Evolutionary conservation across 345 rosid genomes (phyloP), one percentile per base, ranked within the genome.

Genomic region (Brassica cretica): DNA sequence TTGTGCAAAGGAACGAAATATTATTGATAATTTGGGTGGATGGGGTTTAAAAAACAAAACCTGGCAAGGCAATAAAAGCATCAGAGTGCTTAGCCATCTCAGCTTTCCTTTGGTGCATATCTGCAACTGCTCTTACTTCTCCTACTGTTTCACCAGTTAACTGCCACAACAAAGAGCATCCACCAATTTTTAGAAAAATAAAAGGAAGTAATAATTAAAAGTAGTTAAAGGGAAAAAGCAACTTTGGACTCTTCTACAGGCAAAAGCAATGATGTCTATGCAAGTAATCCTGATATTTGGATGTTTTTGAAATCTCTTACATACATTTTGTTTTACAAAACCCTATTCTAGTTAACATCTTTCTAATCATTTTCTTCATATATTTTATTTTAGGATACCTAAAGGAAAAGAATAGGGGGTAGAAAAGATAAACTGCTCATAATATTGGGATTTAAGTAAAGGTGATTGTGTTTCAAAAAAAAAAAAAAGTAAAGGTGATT

Each of bases 81-180:
- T 95, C 99, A 76, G 99, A 95, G 84, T 91, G 99, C 91, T 91
- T 95, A 75, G 99, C 97, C 98, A 95, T 95, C 91, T 95, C 99
- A 55, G 98, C 98, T 82, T 95, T 95, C 81, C 99, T 90, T 87
- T 95, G 98, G 78, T 95, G 99, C 99, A 95, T 95, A 79, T 83
- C 99, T 76, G 98, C 94, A 67, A 95, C 98, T 73, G 99, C 99
- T 89, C 92, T 95, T 85, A 95, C 98, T 86, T 95, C 99, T 84
- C 99, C 98, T 49, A 95, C 97, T 81, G 99, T 95, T 85, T 89
- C 96, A 80, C 99, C 99, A 87, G 99, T 95, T 85, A 95, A 83
- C 99, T 95, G 89, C 85, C 56, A 49, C 39, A 72, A 70, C 62
- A 61, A n/a, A 60, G 53, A 46, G 53, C 56, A 72, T 53, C 56